Conservation (phyloP, 179 eudicot species). For the Corrigiola litoralis region DNA sequence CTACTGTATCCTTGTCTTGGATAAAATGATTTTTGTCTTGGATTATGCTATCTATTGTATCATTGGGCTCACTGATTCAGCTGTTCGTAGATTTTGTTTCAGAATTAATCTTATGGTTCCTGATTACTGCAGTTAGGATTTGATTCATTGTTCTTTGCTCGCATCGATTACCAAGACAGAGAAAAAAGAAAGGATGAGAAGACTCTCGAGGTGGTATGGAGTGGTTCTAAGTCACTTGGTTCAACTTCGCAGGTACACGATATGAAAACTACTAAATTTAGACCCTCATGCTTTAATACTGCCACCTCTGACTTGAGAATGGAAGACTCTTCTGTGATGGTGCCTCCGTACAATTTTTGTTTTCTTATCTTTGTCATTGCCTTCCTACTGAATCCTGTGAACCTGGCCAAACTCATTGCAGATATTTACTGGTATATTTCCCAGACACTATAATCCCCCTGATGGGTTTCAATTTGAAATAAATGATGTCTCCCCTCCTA, state of each 20-base stretch:
- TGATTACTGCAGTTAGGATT: slow-evolving; percentile 68
- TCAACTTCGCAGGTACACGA: slow-evolving; percentile 70
- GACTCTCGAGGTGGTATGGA: slow-evolving; percentile 87
- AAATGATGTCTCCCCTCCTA: slow-evolving; percentile 69
- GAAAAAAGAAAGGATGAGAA: slow-evolving; percentile 64
- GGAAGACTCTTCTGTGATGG: neutral
- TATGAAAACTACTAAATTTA: neutral
- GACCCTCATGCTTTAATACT: neutral
- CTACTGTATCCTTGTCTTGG: neutral
- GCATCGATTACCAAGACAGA: slow-evolving; percentile 96
- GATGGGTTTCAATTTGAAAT: slow-evolving; percentile 87
- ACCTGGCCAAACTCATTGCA: slow-evolving; percentile 27
- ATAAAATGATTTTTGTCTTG: too few species aligned
- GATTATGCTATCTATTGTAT: too few species aligned
- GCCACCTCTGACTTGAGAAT: neutral
- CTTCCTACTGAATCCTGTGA: neutral
- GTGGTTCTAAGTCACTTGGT: slow-evolving; percentile 78
- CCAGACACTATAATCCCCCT: slow-evolving; percentile 80
- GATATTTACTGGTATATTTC: slow-evolving; percentile 89
- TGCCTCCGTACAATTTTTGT: neutral
- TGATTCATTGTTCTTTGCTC: slow-evolving; percentile 83
- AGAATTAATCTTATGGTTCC: slow-evolving; percentile 2
- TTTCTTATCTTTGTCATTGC: neutral
- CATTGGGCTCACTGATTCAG: neutral
- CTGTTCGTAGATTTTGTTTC: neutral